Base-by-base conservation (phyloP, 2,329 filamentous ascomycete genomes). In the Penicillium aurantiogriseum region DNA sequence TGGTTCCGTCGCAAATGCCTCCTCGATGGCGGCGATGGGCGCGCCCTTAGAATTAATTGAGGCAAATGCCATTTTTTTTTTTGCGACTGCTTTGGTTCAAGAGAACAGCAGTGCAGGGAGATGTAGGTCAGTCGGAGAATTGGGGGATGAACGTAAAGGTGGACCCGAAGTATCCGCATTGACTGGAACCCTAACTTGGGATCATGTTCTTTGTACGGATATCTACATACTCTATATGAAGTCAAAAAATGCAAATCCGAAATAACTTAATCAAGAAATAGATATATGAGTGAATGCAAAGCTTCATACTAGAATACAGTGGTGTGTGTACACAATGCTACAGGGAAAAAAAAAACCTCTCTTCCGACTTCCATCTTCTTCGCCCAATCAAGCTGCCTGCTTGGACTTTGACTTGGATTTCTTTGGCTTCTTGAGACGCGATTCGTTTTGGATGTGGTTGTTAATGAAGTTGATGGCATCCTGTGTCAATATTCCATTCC, bases 1-100 rank as follows among this genome's bases (percentile, higher is more conserved):
- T 35, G 69, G 68, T 62, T 77, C 71, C 44, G 69, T 69, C 51
- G 71, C 74, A 58, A 78, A 77, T 29, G 74, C 76, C 63, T 73
- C 70, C 60, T 77, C 74, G 63, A 78, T 77, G 42, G 66, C 61
- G 44, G 68, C 60, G 46, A 71, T 69, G 50, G 65, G 68, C 46
- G 56, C 58, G 23, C 58, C 55, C 17, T 57, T 27, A 9, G 59
- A 57, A 58, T 74, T 73, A 51, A 74, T 72, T 23, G 72, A 69
- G 58, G 74, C 71, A 55, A 77, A 77, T 40, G 71, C 70, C 75
- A 77, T 76, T 10, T 46, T 66, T 31, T 5, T 49, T 46, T n/a
- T 45, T 60, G 58, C 63, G 57, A 61, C 63, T 67, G 63, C 61
- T 56, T 61, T 39, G 36, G 42, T 52, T 56, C 36, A 49, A 36